Base-by-base conservation (phyloP, 1,139 yeast species). In the Pichia sp. region DNA sequence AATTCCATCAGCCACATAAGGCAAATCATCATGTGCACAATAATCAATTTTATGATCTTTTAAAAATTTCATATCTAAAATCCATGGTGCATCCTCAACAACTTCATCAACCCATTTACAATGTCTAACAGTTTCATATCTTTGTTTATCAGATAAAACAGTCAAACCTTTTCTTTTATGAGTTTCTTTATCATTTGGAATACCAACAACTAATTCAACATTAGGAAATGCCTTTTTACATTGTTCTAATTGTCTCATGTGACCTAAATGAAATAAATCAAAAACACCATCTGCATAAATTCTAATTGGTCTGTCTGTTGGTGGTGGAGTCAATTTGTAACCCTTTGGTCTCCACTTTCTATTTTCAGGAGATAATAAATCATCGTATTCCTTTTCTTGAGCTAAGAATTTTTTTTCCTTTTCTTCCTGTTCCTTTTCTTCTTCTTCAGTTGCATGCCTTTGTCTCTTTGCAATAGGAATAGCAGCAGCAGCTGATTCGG, bases 71-170 rank as follows among this genome's bases (percentile, higher is more conserved):
- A 88, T 76, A 3, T 91, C 84, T 24, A 91, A 91, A 55, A 84
- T 76, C 98, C 98, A 91, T 10, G 98, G 98, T 1, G 96, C 96
- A 61, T 85, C 71, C 22, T 91, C 88, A 40, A 91, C 72, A 19
- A 91, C 97, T 60, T 91, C 97, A 60, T 91, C 97, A 20, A 91
- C 98, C 98, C 98, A 91, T 56, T 71, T 78, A 62, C 98, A 91
- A 63, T 91, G 98, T 47, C 72, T 71, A 48, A 91, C 69, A 6
- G 96, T 84, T 50, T 91, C 98, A 53, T 82, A 78, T 48, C 98
- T 75, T 61, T 91, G 97, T 50, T 75, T 68, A 59, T 88, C 98
- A 4, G 85, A 74, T 45, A 91, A 69, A 7, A 91, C 98, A 0
- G 98, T 91, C 50, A 91, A 68, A 1, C 98, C 98, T 61, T 91